Conservation (phyloP, 179 eudicot species). For the Nepenthes alata region DNA sequence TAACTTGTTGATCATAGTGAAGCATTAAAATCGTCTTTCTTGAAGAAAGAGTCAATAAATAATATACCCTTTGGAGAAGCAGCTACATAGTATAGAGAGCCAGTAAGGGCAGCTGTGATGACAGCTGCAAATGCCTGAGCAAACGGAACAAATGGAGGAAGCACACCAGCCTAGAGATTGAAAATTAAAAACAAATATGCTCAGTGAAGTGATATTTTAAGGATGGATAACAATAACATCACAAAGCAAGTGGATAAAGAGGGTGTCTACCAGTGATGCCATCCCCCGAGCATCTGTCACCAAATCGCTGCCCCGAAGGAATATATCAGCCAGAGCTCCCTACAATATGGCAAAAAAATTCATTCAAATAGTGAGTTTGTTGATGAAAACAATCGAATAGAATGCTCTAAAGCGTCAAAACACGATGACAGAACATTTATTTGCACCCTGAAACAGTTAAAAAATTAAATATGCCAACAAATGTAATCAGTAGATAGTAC, state of each 20-base stretch:
- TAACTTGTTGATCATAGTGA: neutral
- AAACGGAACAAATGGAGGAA: constrained; percentile 93
- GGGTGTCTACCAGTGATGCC: constrained; percentile 61
- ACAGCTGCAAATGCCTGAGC: constrained; percentile 99
- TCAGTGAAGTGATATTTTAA: constrained; percentile 2
- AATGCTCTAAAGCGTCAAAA: neutral
- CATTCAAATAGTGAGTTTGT: neutral
- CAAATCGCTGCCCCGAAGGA: constrained; percentile 57
- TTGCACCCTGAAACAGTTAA: too few relatives aligned
- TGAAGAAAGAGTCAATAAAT: constrained; percentile 2
- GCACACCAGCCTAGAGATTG: constrained; percentile 56
- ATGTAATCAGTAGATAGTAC: too few relatives aligned
- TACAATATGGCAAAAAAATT: constrained; percentile 9
- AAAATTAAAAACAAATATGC: neutral
- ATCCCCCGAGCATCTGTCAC: constrained; percentile 68
- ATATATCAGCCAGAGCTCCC: constrained; percentile 91
- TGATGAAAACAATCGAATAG: too few relatives aligned
- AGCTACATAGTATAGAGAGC: constrained; percentile 81
- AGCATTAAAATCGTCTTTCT: neutral
- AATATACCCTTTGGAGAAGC: constrained; percentile 85
- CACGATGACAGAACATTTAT: too few relatives aligned
- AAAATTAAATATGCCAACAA: too few relatives aligned
- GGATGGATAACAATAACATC: neutral
- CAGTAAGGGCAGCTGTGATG: constrained; percentile 88
- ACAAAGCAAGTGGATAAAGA: neutral